A percentile compares a stretch with the other conserved stretches of the same genome.
Conservation (phyloP, 306 rosid species). For the Begonia loranthoides region DNA sequence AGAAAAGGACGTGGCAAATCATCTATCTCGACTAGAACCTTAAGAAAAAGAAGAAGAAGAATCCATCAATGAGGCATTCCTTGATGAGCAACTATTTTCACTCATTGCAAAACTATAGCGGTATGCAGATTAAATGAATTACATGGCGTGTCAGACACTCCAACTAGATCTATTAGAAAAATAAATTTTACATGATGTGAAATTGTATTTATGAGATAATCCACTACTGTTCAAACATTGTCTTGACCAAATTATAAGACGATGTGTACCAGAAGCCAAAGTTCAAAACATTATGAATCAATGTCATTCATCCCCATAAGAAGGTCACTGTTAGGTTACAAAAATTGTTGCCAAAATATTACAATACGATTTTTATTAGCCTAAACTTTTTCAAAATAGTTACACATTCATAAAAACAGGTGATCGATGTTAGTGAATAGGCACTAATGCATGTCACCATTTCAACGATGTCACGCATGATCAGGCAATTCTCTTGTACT, state of each 20-base stretch:
- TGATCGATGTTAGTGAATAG: not conserved
- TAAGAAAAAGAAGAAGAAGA: not conserved
- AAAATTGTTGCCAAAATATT: not conserved
- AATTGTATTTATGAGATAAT: not conserved
- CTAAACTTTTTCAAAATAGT: not conserved
- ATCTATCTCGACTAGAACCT: not conserved
- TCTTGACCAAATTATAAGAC: too few species aligned
- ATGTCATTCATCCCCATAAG: slow-evolving; percentile 3
- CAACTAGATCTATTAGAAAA: not conserved
- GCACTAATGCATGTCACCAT: not conserved
- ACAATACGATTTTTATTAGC: not conserved
- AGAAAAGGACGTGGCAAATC: not conserved
- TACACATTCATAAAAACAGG: not conserved
- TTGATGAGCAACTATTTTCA: not conserved
- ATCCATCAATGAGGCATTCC: not conserved
- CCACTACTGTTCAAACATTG: too few species aligned
- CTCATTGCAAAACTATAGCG: not conserved
- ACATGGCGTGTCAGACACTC: not conserved
- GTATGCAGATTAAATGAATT: not conserved
- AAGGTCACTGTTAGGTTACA: not conserved
- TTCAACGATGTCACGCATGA: too few species aligned
- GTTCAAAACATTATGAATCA: not conserved
- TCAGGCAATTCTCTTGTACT: too few species aligned
- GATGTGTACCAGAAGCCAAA: too few species aligned
- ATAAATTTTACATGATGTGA: not conserved